Percentiles rank a stretch among this genome's conserved stretches.
These are phyloP conservation scores for Arachnopeziza araneosa DNA, from an alignment of 2,329 filamentous ascomycete genomes.

Conservation along the genomic window DNA sequence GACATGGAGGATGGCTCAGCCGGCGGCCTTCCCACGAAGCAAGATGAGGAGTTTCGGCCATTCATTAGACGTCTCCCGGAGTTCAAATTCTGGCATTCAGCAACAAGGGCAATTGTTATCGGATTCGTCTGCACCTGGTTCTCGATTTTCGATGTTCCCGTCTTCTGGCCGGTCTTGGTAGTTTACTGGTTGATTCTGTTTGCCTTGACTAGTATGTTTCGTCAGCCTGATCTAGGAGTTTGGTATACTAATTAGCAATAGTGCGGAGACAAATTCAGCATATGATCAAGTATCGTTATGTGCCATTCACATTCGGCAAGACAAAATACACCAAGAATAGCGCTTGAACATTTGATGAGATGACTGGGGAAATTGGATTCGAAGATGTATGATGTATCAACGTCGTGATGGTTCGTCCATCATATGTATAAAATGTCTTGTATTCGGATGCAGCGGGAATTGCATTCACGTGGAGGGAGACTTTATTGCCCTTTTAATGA, in stretches of 20 bases:
- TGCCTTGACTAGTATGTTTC: conserved; percentile 77
- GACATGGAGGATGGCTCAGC: conserved; percentile 91
- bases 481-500: conserved; percentile 21
- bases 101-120: conserved; percentile 79
- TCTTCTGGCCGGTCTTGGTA: conserved; percentile 98
- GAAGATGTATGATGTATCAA: background rate
- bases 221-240: background rate
- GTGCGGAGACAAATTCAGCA: conserved; percentile 99
- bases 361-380: conserved; percentile 1
- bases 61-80: conserved; percentile 95
- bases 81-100: conserved; percentile 99
- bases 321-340: conserved; percentile 67
- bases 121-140: conserved; percentile 89
- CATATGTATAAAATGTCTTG: conserved; percentile 11
- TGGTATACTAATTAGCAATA: conserved; percentile 34
- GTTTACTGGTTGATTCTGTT: conserved; percentile 99
- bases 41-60: conserved; percentile 94
- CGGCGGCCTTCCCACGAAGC: conserved; percentile 81
- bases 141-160: conserved; percentile 88
- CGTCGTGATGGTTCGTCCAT: conserved; percentile 6
- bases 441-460: conserved; percentile 1
- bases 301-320: conserved; percentile 90
- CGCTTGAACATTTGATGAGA: conserved; percentile 23
- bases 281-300: conserved; percentile 99
- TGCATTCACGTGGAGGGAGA: conserved; percentile 7